Conservation (phyloP, 2,329 filamentous ascomycete species). For the Penicillium sp. region DNA sequence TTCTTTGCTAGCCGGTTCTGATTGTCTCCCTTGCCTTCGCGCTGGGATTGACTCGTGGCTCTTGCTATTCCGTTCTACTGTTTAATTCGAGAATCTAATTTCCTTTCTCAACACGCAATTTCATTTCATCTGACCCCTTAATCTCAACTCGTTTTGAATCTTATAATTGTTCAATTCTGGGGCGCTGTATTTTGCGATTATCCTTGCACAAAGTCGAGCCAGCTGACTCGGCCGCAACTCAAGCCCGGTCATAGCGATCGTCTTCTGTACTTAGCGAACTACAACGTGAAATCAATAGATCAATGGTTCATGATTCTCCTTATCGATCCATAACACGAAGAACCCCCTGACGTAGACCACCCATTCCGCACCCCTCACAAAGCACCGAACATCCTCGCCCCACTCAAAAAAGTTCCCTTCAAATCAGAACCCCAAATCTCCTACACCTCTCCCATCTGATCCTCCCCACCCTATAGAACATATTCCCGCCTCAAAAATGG, state of each 20-base stretch:
- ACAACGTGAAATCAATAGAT: too few species aligned
- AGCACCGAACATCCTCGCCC: background rate
- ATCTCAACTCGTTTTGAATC: background rate
- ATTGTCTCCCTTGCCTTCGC: slow-evolving; percentile 43
- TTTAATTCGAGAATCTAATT: slow-evolving; percentile 3
- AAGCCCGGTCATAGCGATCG: too few species aligned
- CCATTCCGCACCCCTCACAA: background rate
- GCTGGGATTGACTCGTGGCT: slow-evolving; percentile 52
- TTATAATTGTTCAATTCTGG: background rate
- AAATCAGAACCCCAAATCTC: background rate
- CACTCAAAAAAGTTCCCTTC: background rate
- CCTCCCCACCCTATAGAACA: background rate
- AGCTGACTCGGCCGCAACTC: background rate
- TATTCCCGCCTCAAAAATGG: background rate
- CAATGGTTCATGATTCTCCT: too few species aligned
- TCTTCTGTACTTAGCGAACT: too few species aligned
- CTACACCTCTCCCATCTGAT: background rate
- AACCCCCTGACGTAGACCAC: background rate
- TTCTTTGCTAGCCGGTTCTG: slow-evolving; percentile 46
- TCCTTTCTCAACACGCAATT: background rate
- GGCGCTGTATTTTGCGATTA: background rate
- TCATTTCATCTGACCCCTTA: background rate
- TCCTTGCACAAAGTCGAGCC: background rate
- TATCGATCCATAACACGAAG: background rate
- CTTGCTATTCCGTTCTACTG: slow-evolving; percentile 18